Evolutionary conservation across 768 basidiomycete genomes (phyloP).

Genomic region (Lepiota subincarnata): DNA sequence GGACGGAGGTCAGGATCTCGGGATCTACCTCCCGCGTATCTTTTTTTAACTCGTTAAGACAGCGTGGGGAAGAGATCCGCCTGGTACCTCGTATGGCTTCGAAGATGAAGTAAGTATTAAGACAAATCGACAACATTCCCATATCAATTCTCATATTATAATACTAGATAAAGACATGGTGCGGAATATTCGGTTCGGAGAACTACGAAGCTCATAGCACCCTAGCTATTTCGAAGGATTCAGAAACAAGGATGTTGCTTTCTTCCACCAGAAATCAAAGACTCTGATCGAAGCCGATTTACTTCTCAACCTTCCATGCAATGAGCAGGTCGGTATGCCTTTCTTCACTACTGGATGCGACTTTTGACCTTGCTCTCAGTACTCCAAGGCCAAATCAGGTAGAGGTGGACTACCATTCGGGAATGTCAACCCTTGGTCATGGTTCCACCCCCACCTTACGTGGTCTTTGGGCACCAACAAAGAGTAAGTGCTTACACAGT

Average conservation of each 20-base stretch:
- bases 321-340: slow-evolving; percentile 53
- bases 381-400: slow-evolving; percentile 32
- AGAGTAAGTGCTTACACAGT: slow-evolving; percentile 25
- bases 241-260: slow-evolving; percentile 79
- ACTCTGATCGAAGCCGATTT: slow-evolving; percentile 80
- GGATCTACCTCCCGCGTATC: neutral
- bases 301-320: slow-evolving; percentile 75
- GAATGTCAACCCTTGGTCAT: slow-evolving; percentile 33
- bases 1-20: slow-evolving; percentile 55
- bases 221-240: slow-evolving; percentile 66
- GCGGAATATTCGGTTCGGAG: neutral
- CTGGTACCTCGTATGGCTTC: slow-evolving; percentile 68
- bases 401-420: slow-evolving; percentile 18
- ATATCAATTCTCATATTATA: neutral
- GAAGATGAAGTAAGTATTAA: slow-evolving; percentile 51
- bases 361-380: slow-evolving; percentile 22
- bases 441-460: slow-evolving; percentile 29
- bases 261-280: slow-evolving; percentile 68
- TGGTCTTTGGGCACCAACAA: slow-evolving; percentile 34
- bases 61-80: slow-evolving; percentile 64
- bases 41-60: slow-evolving; percentile 1
- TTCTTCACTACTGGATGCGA: neutral
- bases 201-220: neutral
- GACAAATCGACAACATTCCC: neutral
- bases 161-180: slow-evolving; percentile 49